Conservation (phyloP, 106 monocot genomes). For the Dioscorea alata region DNA sequence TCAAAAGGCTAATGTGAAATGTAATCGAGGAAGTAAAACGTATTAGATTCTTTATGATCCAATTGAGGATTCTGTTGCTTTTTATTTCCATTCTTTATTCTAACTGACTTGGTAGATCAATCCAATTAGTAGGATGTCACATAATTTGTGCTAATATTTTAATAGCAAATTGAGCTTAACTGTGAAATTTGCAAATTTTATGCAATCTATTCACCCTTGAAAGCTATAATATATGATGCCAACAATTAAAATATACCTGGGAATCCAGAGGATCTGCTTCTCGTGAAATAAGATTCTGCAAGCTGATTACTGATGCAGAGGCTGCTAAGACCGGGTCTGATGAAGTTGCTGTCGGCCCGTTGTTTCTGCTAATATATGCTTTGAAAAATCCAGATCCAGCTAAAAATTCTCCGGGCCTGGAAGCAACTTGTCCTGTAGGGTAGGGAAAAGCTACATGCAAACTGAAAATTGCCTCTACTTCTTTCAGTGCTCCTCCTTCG, state of each 20-base stretch:
- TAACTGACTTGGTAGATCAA: too few relatives aligned
- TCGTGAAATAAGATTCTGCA: constrained; percentile 29
- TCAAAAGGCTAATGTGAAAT: too few relatives aligned
- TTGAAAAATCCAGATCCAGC: constrained; percentile 25
- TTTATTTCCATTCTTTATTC: too few relatives aligned
- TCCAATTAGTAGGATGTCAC: too few relatives aligned
- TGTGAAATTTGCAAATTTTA: too few relatives aligned
- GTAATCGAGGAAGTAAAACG: too few relatives aligned
- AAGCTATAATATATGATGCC: not conserved
- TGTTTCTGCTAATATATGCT: constrained; percentile 14
- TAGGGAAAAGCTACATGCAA: constrained; percentile 6
- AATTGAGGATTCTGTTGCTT: too few relatives aligned
- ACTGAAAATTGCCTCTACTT: constrained; percentile 25
- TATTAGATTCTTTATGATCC: too few relatives aligned
- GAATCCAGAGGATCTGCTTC: constrained; percentile 36
- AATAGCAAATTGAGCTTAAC: too few relatives aligned
- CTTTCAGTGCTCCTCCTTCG: constrained; percentile 15
- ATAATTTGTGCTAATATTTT: too few relatives aligned
- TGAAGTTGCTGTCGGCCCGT: not conserved
- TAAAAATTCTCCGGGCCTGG: constrained; percentile 19
- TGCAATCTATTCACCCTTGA: not conserved
- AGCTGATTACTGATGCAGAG: constrained; percentile 17
- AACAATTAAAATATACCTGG: constrained; percentile 7
- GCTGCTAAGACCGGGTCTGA: constrained; percentile 21
- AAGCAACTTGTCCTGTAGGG: constrained; percentile 18